Conservation (phyloP, 2,329 filamentous ascomycete genomes). For the Hysterium pulicare region DNA sequence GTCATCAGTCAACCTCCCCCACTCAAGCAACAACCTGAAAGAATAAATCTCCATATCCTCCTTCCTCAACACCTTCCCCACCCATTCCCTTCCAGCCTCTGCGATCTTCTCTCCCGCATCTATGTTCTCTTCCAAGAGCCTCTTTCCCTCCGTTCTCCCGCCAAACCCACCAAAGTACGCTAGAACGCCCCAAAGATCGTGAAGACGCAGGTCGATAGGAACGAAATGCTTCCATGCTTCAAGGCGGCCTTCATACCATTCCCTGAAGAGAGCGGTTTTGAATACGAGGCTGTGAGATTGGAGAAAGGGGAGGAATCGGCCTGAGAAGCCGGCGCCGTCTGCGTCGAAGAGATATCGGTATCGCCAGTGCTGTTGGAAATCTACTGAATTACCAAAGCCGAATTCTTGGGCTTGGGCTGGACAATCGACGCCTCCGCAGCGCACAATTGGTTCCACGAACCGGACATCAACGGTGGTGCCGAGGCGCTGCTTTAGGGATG, state of each 20-base stretch:
- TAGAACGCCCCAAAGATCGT: constrained; percentile 69
- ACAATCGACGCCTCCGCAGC: constrained; percentile 55
- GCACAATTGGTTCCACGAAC: constrained; percentile 57
- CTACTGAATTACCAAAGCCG: constrained; percentile 41
- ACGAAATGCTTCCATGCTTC: constrained; percentile 78
- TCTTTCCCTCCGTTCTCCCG: constrained; percentile 19
- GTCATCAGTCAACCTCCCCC: constrained; percentile 42
- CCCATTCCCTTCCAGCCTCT: constrained; percentile 27
- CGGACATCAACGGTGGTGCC: constrained; percentile 58
- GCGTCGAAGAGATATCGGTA: constrained; percentile 70
- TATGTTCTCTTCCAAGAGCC: constrained; percentile 22
- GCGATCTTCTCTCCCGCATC: constrained; percentile 33
- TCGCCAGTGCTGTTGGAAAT: constrained; percentile 58
- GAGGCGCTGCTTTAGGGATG: constrained; percentile 53
- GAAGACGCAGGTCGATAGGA: constrained; percentile 69
- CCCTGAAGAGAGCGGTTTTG: constrained; percentile 67
- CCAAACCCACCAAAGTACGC: constrained; percentile 60
- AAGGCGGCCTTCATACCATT: constrained; percentile 75
- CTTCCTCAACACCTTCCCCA: constrained; percentile 34
- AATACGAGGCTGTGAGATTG: constrained; percentile 67
- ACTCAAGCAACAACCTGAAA: constrained; percentile 74
- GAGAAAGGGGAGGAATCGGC: constrained; percentile 63
- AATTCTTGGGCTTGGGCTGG: constrained; percentile 53
- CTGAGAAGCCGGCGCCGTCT: constrained; percentile 66
- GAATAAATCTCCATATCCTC: constrained; percentile 76